Evolutionary conservation across 2,329 filamentous ascomycete genomes (phyloP).

Genomic region (Pseudogymnoascus sp.): DNA sequence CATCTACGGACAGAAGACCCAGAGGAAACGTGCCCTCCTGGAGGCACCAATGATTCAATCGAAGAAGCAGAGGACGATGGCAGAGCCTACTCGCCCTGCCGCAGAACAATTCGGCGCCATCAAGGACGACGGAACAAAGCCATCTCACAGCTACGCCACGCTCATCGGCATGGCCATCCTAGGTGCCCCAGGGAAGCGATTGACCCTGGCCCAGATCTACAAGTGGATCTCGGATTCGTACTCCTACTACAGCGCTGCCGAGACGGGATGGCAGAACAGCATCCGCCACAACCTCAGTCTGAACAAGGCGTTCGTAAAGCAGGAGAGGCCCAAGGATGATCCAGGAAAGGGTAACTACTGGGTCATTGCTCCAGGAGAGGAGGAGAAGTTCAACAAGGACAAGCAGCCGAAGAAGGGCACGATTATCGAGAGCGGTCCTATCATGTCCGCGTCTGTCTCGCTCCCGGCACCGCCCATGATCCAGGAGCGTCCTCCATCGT

Average conservation of each 20-base stretch:
- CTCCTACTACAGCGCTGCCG: conserved; percentile 74
- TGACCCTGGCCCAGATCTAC: conserved; percentile 93
- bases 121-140: conserved; percentile 80
- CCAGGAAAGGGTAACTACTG: conserved; percentile 97
- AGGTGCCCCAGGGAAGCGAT: conserved; percentile 68
- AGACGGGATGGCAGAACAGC: conserved; percentile 97
- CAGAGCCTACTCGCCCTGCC: conserved; percentile 34
- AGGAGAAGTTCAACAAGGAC: conserved; percentile 82
- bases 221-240: conserved; percentile 98
- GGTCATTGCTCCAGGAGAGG: conserved; percentile 84
- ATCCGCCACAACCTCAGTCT: conserved; percentile 96
- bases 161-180: conserved; percentile 97
- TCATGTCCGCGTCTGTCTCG: conserved; percentile 19
- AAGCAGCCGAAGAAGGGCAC: conserved; percentile 59
- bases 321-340: conserved; percentile 92
- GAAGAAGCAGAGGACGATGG: conserved; percentile 61
- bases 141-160: conserved; percentile 85
- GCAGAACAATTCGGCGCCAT: conserved; percentile 74
- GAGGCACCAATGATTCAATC: conserved; percentile 63
- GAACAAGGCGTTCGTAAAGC: conserved; percentile 94
- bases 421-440: conserved; percentile 40
- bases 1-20: conserved; percentile 42
- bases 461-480: conserved; percentile 12
- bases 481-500: conserved; percentile 12
- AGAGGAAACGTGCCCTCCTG: conserved; percentile 55